Base-by-base conservation (phyloP, 2,329 filamentous ascomycete genomes). In the Myriosclerotinia duriaeana region DNA sequence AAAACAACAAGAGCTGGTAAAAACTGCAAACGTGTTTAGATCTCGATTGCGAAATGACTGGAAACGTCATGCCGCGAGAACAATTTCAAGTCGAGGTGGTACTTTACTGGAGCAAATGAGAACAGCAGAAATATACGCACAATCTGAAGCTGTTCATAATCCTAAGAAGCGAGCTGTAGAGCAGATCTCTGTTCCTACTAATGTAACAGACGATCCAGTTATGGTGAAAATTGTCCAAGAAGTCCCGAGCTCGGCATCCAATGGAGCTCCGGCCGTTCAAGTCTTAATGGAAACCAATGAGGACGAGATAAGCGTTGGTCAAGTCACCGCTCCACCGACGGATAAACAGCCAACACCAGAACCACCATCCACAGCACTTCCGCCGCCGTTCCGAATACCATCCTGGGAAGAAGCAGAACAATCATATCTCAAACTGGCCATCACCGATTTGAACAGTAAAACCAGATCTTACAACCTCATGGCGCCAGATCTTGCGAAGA, bases 401-500 rank as follows among this genome's bases (percentile, higher is more conserved):
- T 79, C 84, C 1, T 97, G 94, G 89, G 85, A 95, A 70, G 78
- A 81, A 26, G 84, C 85, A 7, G 92, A 98, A 77, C 79, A 80
- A 4, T 82, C 88, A 8, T 98, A 96, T 78, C 87, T 93, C 76
- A 85, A 84, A 50, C 83, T 95, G 6, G 86, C 91, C 6, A 85
- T 99, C 70, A 84, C 85, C 56, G 87, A 91, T 66, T 85, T 98
- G 66, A 98, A 98, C 78, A 78, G 80, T 40, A 82, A 96, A 59
- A 89, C 92, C 9, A 86, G 95, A 36, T 91, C 91, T 17, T 99
- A 99, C 81, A 98, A 98, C 73, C 85, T 98, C 3, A 94, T 96
- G 87, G 94, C 95, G 0, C 95, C 95, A 0, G 89, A 92, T 65
- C 83, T 97, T 1, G 93, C 94, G 2, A 96, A 95, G 79, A 97